Percentiles rank a stretch among this genome's conserved stretches.
Evolutionary conservation across 805 yeast species (phyloP).

Genomic region (Jamesozyma piceae): DNA sequence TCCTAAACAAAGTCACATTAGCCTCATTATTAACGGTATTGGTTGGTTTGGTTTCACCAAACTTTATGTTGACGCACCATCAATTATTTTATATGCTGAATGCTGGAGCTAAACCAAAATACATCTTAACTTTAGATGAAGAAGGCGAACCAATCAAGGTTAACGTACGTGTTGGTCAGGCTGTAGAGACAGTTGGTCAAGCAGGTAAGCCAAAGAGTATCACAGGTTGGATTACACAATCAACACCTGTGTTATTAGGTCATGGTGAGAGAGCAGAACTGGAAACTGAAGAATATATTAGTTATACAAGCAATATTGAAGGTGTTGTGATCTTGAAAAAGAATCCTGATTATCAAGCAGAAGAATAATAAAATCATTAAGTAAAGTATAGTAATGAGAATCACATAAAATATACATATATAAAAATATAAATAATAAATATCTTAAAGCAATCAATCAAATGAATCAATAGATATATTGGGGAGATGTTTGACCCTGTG

Average conservation of each 20-base stretch:
- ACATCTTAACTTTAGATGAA: conserved; percentile 87
- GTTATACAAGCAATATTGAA: conserved; percentile 73
- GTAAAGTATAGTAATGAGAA: background rate
- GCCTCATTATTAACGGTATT: conserved; percentile 82
- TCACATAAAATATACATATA: background rate
- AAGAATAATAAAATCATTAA: conserved; percentile 28
- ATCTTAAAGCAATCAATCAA: too few species aligned
- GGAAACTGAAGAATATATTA: conserved; percentile 79
- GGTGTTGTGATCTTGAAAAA: conserved; percentile 89
- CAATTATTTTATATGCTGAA: conserved; percentile 77
- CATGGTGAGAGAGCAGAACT: conserved; percentile 95
- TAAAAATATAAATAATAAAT: too few species aligned
- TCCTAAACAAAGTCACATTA: conserved; percentile 76
- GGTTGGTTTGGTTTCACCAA: conserved; percentile 78
- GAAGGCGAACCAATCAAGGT: conserved; percentile 86
- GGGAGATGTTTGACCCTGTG: too few species aligned
- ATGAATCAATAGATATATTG: too few species aligned
- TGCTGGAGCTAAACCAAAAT: conserved; percentile 85
- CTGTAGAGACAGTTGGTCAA: conserved; percentile 97
- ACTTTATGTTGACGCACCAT: conserved; percentile 74
- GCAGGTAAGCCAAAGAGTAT: conserved; percentile 98
- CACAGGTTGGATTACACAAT: conserved; percentile 99
- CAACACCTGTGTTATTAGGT: conserved; percentile 89
- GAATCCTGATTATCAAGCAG: conserved; percentile 74
- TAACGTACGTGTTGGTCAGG: conserved; percentile 96